Evolutionary conservation across 345 rosid genomes (phyloP).

Genomic region (Atalantia buxifolia): DNA sequence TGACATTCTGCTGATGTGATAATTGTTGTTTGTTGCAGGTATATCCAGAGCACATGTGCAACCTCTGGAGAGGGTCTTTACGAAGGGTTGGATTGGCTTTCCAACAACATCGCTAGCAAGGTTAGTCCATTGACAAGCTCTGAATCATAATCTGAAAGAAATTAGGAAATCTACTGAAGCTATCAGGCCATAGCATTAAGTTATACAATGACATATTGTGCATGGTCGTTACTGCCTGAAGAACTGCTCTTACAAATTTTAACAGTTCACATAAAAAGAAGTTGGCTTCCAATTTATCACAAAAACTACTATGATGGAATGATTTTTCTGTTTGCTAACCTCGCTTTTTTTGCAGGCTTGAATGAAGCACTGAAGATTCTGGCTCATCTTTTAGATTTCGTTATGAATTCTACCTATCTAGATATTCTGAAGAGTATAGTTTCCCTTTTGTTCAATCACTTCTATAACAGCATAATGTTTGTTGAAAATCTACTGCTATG

Average conservation of each 20-base stretch:
- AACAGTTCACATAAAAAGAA: neutral
- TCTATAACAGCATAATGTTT: constrained; percentile 1
- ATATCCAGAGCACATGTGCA: constrained; percentile 46
- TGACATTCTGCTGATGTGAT: neutral
- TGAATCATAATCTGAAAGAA: neutral
- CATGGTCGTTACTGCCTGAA: neutral
- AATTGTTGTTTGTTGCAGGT: constrained; percentile 39
- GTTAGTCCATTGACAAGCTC: constrained; percentile 14
- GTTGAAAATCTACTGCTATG: constrained; percentile 5
- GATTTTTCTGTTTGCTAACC: neutral
- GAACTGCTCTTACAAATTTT: neutral
- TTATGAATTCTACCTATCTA: neutral
- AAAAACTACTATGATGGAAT: too few species aligned
- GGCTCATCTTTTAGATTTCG: neutral
- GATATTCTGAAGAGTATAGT: constrained; percentile 5
- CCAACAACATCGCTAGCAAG: constrained; percentile 72
- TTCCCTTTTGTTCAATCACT: neutral
- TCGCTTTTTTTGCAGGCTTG: constrained; percentile 15
- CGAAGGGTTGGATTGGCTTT: constrained; percentile 86
- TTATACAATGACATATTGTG: neutral
- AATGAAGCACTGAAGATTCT: constrained; percentile 2
- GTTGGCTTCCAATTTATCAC: too few species aligned
- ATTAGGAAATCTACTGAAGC: neutral
- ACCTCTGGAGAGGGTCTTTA: constrained; percentile 65
- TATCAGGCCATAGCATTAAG: neutral